phyloP scores from a whole-genome alignment of 345 rosid species.

The Melaleuca quinquenervia region DNA sequence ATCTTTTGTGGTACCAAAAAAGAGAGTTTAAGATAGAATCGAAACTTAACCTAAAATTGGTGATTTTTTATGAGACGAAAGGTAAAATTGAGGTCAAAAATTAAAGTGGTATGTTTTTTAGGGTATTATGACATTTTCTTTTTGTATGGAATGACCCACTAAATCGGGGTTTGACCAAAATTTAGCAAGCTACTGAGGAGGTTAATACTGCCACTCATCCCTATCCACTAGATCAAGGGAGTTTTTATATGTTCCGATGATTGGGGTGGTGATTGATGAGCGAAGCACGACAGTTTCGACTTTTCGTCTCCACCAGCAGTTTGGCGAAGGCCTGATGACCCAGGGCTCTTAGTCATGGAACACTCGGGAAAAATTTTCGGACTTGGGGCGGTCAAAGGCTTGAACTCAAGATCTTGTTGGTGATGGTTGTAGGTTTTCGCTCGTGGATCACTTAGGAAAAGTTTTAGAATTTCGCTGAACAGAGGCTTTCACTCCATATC shows the following conservation, averaged over 20 bases:
- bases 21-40: no score
- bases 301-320: no score
- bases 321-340: no score
- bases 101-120: no score
- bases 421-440: not conserved
- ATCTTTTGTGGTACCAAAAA: no score
- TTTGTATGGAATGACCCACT: not conserved
- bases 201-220: not conserved
- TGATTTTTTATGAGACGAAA: not conserved
- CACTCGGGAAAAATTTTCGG: not conserved
- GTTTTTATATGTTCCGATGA: not conserved
- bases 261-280: not conserved
- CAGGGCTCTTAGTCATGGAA: not conserved
- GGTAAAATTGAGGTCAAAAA: not conserved
- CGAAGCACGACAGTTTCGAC: not conserved
- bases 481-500: not conserved
- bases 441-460: not conserved
- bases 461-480: not conserved
- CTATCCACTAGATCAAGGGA: not conserved
- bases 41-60: not conserved
- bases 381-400: not conserved
- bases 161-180: not conserved
- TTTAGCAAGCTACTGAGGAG: not conserved
- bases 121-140: no score
- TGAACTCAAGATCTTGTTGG: not conserved